Conservation (phyloP, 495 filamentous ascomycete species). For the Jackrogersella minutella region DNA sequence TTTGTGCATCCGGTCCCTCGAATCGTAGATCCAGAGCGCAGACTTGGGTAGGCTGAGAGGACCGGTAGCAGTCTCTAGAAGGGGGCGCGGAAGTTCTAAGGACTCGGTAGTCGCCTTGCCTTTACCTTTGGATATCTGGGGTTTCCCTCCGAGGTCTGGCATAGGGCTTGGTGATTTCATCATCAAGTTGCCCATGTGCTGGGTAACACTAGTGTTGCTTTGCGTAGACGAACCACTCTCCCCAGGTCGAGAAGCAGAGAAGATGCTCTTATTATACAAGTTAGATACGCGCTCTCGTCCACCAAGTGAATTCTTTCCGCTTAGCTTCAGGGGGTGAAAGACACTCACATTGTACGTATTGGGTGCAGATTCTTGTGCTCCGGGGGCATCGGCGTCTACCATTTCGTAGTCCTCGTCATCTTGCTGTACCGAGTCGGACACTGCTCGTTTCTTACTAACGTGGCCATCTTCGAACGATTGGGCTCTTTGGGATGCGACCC, state of each 20-base stretch:
- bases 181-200: constrained; percentile 33
- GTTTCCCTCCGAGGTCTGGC: constrained; percentile 27
- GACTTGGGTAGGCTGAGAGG: constrained; percentile 45
- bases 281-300: constrained; percentile 42
- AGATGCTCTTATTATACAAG: constrained; percentile 45
- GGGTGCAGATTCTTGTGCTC: constrained; percentile 42
- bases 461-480: constrained; percentile 51
- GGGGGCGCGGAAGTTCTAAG: constrained; percentile 36
- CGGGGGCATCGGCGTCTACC: constrained; percentile 48
- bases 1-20: constrained; percentile 55
- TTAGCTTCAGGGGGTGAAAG: constrained; percentile 26
- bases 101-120: constrained; percentile 39
- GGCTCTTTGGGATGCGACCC: constrained; percentile 41
- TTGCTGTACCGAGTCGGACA: constrained; percentile 44
- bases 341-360: constrained; percentile 19
- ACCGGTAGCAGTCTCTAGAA: constrained; percentile 38
- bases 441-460: constrained; percentile 55
- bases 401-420: constrained; percentile 57
- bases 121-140: constrained; percentile 46
- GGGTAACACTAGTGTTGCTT: constrained; percentile 33
- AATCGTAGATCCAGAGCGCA: constrained; percentile 54
- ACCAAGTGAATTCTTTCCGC: constrained; percentile 41
- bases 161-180: constrained; percentile 45
- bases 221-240: constrained; percentile 41
- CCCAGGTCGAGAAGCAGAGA: constrained; percentile 42